Evolutionary conservation across 2,329 filamentous ascomycete species (phyloP), one percentile per base, ranked within the genome.

Genomic region (Sporothrix sp.): DNA sequence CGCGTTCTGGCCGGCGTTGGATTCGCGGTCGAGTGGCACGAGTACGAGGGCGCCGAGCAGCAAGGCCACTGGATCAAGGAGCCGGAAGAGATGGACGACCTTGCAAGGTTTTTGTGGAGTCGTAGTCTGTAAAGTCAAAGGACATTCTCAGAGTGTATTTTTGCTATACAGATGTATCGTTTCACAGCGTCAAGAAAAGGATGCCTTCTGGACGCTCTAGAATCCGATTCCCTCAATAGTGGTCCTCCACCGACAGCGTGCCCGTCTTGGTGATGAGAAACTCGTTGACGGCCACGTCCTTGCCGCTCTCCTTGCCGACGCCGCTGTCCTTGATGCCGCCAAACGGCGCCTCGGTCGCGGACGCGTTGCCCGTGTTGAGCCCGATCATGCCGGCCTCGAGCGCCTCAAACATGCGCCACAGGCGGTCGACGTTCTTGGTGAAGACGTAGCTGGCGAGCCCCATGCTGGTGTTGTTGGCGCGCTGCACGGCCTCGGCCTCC

Each of bases 391-490:
- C 78, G 4, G 77, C 76, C 60, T 82, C 76, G 3, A 82, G 65
- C 51, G 74, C 76, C 62, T 81, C 77, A 51, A 79, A 71, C 56
- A 81, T 60, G 36, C 78, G 67, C 73, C 75, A 81, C 50, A 74
- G 67, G 2, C 78, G 69, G 58, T 79, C 74, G 9, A 78, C 65
- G 57, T 80, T 75, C 66, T 57, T 55, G 42, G 56, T 54, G 33
- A 57, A 58, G 16, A 57, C 56, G 37, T 56, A 56, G 50, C 54
- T 78, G 3, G 76, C 74, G 35, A 81, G 67, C 6, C 78, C 78
- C 73, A 81, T 79, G 52, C 69, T 74, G 0, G 74, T 76, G 57
- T 78, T 68, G 60, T 81, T 82, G 20, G 78, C 78, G 13, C 68
- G 66, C 39, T 63, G 60, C 18, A 79, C 62, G 0, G 71, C 77